A percentile compares a stretch with the other conserved stretches of the same genome.
phyloP scores from a whole-genome alignment of 2,329 filamentous ascomycete genomes.

The Scytalidium lignicola region DNA sequence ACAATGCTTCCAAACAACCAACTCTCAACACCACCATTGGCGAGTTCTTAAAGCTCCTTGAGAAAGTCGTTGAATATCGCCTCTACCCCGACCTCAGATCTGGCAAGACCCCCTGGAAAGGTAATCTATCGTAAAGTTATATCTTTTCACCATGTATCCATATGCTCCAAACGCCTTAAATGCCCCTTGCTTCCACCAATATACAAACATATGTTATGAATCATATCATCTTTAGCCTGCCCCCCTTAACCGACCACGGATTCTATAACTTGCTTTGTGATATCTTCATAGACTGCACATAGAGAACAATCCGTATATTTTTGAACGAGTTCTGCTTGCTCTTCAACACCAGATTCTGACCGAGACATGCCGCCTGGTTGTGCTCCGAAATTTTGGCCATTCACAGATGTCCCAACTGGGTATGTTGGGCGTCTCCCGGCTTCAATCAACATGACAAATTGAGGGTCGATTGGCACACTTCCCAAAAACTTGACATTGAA shows the following conservation, averaged over 20 bases:
- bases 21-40: too few species aligned
- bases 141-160: too few species aligned
- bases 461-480: conserved; percentile 84
- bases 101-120: too few species aligned
- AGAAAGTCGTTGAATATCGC: too few species aligned
- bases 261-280: conserved; percentile 50
- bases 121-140: too few species aligned
- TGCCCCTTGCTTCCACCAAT: too few species aligned
- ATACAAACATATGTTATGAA: too few species aligned
- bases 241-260: conserved; percentile 9
- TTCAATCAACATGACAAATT: conserved; percentile 84
- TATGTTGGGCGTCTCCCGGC: conserved; percentile 62
- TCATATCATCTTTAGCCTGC: too few species aligned
- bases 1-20: too few species aligned
- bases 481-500: conserved; percentile 82
- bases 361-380: conserved; percentile 22
- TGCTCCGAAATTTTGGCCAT: conserved; percentile 46
- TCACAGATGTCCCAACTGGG: conserved; percentile 60
- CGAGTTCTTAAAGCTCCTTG: too few species aligned
- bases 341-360: conserved; percentile 26
- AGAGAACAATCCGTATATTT: conserved; percentile 72
- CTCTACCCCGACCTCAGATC: too few species aligned
- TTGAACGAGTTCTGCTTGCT: conserved; percentile 50
- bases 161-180: too few species aligned
- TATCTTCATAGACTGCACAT: conserved; percentile 60